Conservation (phyloP, 176 grass and related monocot species). For the Paspalum notatum region DNA sequence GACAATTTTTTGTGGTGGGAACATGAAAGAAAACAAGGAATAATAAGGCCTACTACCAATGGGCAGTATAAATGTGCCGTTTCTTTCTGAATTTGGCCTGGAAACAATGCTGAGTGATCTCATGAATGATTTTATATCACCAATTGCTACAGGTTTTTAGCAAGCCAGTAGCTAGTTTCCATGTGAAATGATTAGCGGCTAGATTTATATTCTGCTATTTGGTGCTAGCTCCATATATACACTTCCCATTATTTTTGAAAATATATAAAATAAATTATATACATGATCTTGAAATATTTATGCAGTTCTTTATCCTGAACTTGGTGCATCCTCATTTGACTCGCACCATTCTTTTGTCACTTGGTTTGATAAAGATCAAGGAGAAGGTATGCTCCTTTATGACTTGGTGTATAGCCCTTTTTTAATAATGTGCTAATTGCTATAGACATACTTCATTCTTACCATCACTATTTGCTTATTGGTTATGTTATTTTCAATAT, state of each 20-base stretch:
- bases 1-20: neutral
- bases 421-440: too few relatives aligned
- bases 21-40: constrained; percentile 26
- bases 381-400: constrained; percentile 17
- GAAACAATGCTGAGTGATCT: constrained; percentile 63
- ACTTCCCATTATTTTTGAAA: neutral
- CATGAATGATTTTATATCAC: constrained; percentile 71
- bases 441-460: neutral
- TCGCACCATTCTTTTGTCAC: constrained; percentile 58
- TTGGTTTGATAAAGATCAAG: constrained; percentile 55
- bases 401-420: too few relatives aligned
- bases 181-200: neutral
- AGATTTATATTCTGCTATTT: neutral
- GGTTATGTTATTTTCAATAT: neutral
- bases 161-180: neutral
- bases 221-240: too few relatives aligned
- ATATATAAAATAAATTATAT: neutral
- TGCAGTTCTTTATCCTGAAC: constrained; percentile 60
- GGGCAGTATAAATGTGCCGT: constrained; percentile 37
- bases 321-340: constrained; percentile 63
- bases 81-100: constrained; percentile 59
- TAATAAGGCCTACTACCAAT: constrained; percentile 44
- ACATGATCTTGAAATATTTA: neutral
- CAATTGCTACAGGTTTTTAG: constrained; percentile 59
- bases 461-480: neutral